These are phyloP conservation scores for Agarophyton chilense DNA, from an alignment of 23 red algal genomes.

Conservation along the genomic window DNA sequence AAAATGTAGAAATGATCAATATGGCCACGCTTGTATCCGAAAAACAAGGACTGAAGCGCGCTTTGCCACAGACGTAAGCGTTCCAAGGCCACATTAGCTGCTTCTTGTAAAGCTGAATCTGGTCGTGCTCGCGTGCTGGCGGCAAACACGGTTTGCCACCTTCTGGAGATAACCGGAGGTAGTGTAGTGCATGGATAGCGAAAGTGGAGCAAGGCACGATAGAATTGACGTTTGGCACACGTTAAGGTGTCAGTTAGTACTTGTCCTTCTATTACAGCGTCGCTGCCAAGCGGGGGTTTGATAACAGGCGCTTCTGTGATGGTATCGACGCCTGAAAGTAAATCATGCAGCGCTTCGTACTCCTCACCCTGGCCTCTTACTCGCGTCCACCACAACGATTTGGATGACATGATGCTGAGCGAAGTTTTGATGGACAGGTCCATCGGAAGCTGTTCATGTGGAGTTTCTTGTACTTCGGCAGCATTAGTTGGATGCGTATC, in stretches of 20 bases:
- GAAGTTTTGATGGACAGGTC: constrained; percentile 47
- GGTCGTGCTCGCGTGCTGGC: not conserved
- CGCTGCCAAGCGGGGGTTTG: not conserved
- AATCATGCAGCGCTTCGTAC: constrained; percentile 24
- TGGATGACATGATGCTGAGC: constrained; percentile 15
- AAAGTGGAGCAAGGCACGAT: constrained; percentile 46
- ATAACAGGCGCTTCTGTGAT: not conserved
- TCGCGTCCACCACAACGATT: constrained; percentile 29
- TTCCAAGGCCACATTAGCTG: constrained; percentile 29
- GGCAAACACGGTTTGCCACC: constrained; percentile 42
- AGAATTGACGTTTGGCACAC: constrained; percentile 31
- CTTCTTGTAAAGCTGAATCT: constrained; percentile 10
- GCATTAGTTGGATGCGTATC: not conserved
- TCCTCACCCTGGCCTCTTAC: constrained; percentile 28
- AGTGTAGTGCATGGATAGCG: constrained; percentile 39
- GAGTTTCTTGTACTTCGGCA: not conserved
- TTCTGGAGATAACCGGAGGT: constrained; percentile 11
- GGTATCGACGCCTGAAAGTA: not conserved
- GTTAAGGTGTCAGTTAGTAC: constrained; percentile 6
- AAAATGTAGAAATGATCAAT: constrained; percentile 55
- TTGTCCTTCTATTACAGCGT: not conserved
- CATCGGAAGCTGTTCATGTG: not conserved
- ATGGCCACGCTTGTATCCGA: constrained; percentile 35
- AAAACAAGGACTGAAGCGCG: constrained; percentile 63
- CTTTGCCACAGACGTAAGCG: constrained; percentile 53